These are phyloP conservation scores for Chaetomium fimeti DNA, from an alignment of 495 filamentous ascomycete genomes.

Conservation along the genomic window DNA sequence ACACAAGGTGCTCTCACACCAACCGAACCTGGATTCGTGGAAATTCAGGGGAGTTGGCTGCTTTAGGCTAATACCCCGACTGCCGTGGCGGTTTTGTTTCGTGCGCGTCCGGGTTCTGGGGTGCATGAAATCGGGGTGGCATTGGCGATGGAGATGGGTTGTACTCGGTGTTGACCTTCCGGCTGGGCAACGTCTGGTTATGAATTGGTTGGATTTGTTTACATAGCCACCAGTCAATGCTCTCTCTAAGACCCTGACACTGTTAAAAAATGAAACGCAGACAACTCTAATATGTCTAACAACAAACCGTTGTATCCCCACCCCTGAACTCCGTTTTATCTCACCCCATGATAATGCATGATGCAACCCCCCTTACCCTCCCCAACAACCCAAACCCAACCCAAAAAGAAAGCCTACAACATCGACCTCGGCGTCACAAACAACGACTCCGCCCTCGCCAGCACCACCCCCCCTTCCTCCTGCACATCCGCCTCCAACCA, in stretches of 20 bases:
- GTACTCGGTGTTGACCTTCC: conserved; percentile 10
- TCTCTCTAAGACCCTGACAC: no score
- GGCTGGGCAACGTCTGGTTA: neutral
- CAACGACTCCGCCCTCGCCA: conserved; percentile 49
- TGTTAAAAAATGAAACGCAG: no score
- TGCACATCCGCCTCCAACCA: conserved; percentile 45
- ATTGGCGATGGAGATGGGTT: neutral
- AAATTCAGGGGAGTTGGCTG: conserved; percentile 11
- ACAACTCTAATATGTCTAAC: no score
- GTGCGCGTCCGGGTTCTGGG: neutral
- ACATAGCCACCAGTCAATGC: no score
- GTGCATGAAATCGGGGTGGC: conserved; percentile 4
- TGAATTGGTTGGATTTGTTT: conserved; percentile 12
- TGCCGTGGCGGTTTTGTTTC: neutral
- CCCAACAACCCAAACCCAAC: neutral
- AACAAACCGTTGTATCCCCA: no score
- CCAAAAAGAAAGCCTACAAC: conserved; percentile 14
- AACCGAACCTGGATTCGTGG: conserved; percentile 21
- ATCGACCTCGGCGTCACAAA: conserved; percentile 41
- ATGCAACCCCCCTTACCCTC: neutral
- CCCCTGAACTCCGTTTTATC: no score
- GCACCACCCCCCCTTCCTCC: conserved; percentile 40
- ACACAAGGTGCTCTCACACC: neutral
- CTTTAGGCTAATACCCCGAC: conserved; percentile 2
- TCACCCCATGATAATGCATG: neutral